phyloP scores from a whole-genome alignment of 306 rosid genomes.

The Ziziphus jujuba region DNA sequence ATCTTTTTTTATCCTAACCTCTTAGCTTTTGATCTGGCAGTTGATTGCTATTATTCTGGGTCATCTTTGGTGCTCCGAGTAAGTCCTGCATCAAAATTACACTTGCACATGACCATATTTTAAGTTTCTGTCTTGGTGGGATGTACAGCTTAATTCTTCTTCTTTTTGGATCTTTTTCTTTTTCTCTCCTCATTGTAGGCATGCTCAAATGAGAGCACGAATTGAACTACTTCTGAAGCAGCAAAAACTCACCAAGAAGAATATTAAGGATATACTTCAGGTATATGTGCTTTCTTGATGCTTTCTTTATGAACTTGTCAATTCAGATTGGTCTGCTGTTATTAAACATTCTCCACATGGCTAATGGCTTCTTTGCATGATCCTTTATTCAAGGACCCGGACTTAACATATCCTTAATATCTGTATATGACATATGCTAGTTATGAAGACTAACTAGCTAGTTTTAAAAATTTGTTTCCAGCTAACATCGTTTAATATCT shows the following conservation, averaged over 20 bases:
- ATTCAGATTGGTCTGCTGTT: background rate
- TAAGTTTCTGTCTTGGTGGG: background rate
- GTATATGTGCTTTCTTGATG: slow-evolving; percentile 33
- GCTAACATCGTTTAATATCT: background rate
- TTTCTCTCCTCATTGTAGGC: slow-evolving; percentile 53
- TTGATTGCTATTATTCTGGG: slow-evolving; percentile 86
- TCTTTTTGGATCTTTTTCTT: slow-evolving; percentile 17
- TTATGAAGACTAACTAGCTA: background rate
- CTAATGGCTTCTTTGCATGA: no score
- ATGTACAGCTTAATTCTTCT: slow-evolving; percentile 11
- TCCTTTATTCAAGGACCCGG: no score
- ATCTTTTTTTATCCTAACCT: slow-evolving; percentile 19
- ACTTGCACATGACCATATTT: background rate
- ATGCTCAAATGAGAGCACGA: slow-evolving; percentile 81
- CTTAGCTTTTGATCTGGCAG: slow-evolving; percentile 52
- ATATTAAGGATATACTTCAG: slow-evolving; percentile 80
- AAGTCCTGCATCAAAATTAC: slow-evolving; percentile 31
- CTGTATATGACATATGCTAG: no score
- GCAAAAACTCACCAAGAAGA: slow-evolving; percentile 71
- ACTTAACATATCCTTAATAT: no score
- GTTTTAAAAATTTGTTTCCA: background rate
- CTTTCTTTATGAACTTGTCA: background rate
- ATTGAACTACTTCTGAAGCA: slow-evolving; percentile 88
- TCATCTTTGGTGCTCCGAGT: slow-evolving; percentile 95
- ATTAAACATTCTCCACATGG: background rate